Percentiles rank a stretch among this genome's conserved stretches.
phyloP scores from a whole-genome alignment of 495 filamentous ascomycete species.

The Oidiodendron maius region DNA sequence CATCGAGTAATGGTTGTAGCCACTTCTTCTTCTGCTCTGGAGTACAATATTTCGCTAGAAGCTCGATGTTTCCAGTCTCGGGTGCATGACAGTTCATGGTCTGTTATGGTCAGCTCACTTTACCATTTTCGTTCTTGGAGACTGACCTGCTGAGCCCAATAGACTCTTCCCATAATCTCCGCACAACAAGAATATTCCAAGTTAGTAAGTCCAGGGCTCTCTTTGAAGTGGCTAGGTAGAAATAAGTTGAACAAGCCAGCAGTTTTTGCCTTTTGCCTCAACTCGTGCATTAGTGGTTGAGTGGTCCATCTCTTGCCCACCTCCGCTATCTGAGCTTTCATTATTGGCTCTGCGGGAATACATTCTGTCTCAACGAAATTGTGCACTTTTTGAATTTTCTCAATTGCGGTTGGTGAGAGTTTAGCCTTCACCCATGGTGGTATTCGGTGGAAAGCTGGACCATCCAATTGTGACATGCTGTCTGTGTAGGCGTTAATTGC shows the following conservation, averaged over 20 bases:
- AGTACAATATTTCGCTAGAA: constrained; percentile 37
- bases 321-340: constrained; percentile 28
- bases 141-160: constrained; percentile 32
- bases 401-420: constrained; percentile 29
- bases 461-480: constrained; percentile 6
- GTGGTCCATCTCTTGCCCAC: constrained; percentile 25
- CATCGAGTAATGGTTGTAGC: constrained; percentile 33
- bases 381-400: constrained; percentile 30
- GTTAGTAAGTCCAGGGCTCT: constrained; percentile 35
- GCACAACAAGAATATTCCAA: constrained; percentile 35
- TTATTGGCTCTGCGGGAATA: constrained; percentile 33
- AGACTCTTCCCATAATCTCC: constrained; percentile 34
- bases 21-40: constrained; percentile 35
- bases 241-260: constrained; percentile 34
- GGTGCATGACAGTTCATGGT: constrained; percentile 38
- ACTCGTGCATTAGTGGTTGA: constrained; percentile 30
- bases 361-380: constrained; percentile 36
- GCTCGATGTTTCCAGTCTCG: constrained; percentile 37
- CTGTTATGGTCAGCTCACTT: constrained; percentile 14
- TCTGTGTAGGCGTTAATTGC: too few species aligned
- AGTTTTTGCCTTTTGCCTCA: constrained; percentile 32
- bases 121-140: not conserved
- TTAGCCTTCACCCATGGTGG: constrained; percentile 34
- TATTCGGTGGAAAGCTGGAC: constrained; percentile 29
- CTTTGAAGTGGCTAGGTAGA: constrained; percentile 32